Conservation (phyloP, 345 rosid genomes). For the Trapa incisa region DNA sequence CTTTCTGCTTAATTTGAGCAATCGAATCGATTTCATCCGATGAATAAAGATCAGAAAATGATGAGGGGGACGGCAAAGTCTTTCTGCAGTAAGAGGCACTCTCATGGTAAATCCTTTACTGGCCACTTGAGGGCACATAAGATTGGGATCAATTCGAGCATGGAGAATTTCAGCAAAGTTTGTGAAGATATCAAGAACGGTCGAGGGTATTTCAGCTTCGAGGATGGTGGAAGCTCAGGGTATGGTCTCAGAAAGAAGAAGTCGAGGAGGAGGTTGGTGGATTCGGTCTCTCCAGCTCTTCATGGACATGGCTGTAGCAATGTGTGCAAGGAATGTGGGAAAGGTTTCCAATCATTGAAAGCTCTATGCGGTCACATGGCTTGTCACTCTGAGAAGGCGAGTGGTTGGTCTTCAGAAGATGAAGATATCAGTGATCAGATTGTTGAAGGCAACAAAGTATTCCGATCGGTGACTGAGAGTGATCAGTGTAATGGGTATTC, state of each 20-base stretch:
- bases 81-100: constrained; percentile 48
- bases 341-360: constrained; percentile 29
- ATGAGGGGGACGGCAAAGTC: constrained; percentile 24
- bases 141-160: constrained; percentile 23
- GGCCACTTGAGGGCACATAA: constrained; percentile 68
- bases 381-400: constrained; percentile 22
- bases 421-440: constrained; percentile 17
- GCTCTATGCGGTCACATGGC: constrained; percentile 33
- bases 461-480: not conserved
- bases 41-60: constrained; percentile 12
- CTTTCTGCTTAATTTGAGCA: not conserved
- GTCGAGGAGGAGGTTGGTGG: constrained; percentile 33
- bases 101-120: constrained; percentile 54
- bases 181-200: not conserved
- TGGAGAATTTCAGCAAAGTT: constrained; percentile 13
- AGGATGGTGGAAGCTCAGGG: constrained; percentile 10
- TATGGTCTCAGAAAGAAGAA: constrained; percentile 39
- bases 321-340: constrained; percentile 37
- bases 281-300: constrained; percentile 10
- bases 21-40: not conserved
- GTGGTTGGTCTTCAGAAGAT: constrained; percentile 9
- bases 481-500: constrained; percentile 17
- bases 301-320: constrained; percentile 17
- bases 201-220: not conserved
- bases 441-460: constrained; percentile 31